Percentiles rank a stretch among this genome's conserved stretches.
Evolutionary conservation across 2,329 filamentous ascomycete species (phyloP).

Genomic region (Trichoderma hamatum): DNA sequence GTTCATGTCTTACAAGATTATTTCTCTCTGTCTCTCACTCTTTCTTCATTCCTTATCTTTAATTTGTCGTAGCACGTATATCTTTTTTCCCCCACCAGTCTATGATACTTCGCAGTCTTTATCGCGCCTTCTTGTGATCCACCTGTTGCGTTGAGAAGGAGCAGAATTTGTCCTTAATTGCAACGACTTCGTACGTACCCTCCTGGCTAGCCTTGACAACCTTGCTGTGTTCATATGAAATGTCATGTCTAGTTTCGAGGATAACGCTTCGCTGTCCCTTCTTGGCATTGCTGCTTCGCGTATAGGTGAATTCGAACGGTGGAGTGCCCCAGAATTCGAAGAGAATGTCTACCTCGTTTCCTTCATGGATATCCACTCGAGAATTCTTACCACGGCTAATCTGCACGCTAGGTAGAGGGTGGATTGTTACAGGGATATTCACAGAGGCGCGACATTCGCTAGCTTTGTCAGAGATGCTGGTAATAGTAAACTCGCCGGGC

Average conservation of each 20-base stretch:
- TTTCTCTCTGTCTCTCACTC: not conserved
- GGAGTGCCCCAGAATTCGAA: constrained; percentile 96
- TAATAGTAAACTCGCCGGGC: constrained; percentile 86
- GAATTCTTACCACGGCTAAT: constrained; percentile 82
- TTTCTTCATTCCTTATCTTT: constrained; percentile 16
- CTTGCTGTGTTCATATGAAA: constrained; percentile 80
- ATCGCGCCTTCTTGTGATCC: constrained; percentile 47
- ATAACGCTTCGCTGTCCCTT: constrained; percentile 78
- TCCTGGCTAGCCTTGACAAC: constrained; percentile 85
- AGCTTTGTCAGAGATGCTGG: constrained; percentile 81
- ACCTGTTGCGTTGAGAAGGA: constrained; percentile 76
- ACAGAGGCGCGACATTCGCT: constrained; percentile 84
- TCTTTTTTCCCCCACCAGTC: not conserved
- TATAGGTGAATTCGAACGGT: constrained; percentile 98
- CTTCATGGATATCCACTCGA: constrained; percentile 93
- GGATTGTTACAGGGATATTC: constrained; percentile 79
- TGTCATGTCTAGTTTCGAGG: constrained; percentile 87
- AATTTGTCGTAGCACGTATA: constrained; percentile 24
- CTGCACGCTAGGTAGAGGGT: constrained; percentile 87
- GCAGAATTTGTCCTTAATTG: constrained; percentile 92
- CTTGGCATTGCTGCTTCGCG: constrained; percentile 80
- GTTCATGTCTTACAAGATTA: constrained; percentile 16
- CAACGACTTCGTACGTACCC: constrained; percentile 95
- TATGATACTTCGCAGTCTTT: constrained; percentile 19
- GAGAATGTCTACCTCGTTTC: constrained; percentile 86